Base-by-base conservation (phyloP, 106 monocot genomes). In the Dendrobium nobile region DNA sequence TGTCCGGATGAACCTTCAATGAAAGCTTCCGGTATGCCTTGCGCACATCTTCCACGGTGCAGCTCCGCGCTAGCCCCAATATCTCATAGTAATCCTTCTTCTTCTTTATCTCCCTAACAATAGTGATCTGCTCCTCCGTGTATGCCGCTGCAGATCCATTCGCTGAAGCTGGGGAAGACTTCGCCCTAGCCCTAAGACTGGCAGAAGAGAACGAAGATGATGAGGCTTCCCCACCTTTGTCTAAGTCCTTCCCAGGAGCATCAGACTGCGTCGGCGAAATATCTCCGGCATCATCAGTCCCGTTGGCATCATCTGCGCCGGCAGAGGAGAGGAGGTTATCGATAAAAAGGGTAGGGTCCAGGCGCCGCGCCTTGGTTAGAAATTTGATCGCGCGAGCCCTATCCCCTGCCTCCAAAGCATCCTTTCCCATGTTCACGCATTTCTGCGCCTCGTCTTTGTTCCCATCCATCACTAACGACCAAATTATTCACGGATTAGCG, bases 401-500 rank as follows among this genome's bases (percentile, higher is more conserved):
- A 72, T 99, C 91, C 0, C 98, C 98, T 9, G 83, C 76, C 22
- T 86, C 87, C 15, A 93, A 64, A 13, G 98, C 95, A 20, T 81
- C 85, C 87, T 88, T 95, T 2, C 91, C 98, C 47, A 95, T 91
- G 55, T 77, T 75, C 41, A 93, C 77, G 87, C 98, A 99, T 78
- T 87, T 99, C 78, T 79, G 68, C 3, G 98, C 95, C 43, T 95
- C 95, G 78, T 99, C 98, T 78, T 99, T 99, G 91, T 99, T 99
- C 67, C 97, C 92, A 24, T 98, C 94, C 94, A 98, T 97, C 78
- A 73, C 77, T 75, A 44, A 41, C n/a, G 26, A n/a, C 26, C 22
- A 7, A 26, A 26, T 22, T 65, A 65, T 65, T 22, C 24, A 65
- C 24, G 64, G 24, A 65, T 65, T 65, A 24, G 24, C 3, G 61